These are phyloP conservation scores for Malus hybrid DNA, from an alignment of 331 rosid genomes.

Conservation along the genomic window DNA sequence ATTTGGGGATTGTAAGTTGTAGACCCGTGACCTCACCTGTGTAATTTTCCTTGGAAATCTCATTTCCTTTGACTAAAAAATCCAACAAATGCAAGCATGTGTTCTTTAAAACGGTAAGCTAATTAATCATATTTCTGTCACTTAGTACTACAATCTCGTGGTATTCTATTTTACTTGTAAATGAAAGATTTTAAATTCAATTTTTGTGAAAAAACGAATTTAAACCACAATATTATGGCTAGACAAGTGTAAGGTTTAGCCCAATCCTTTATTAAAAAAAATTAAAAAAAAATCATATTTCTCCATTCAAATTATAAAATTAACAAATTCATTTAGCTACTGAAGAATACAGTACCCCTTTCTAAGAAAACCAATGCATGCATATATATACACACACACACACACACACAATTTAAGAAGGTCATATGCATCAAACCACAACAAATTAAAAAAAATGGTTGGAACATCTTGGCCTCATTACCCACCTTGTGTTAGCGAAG, in stretches of 20 bases:
- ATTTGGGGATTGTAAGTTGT: too few relatives aligned
- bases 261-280: too few relatives aligned
- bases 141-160: rapidly evolving
- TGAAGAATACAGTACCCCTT: neutral
- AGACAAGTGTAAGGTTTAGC: rapidly evolving
- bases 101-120: neutral
- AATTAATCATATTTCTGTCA: neutral
- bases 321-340: neutral
- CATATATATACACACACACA: too few relatives aligned
- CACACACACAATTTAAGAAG: neutral
- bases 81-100: neutral
- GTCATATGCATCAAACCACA: neutral
- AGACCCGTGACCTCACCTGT: too few relatives aligned
- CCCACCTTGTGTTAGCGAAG: neutral
- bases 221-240: too few relatives aligned
- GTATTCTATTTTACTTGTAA: too few relatives aligned
- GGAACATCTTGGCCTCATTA: neutral
- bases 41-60: neutral
- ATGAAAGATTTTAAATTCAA: too few relatives aligned
- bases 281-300: neutral
- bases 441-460: neutral
- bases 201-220: too few relatives aligned
- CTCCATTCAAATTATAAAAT: neutral
- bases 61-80: neutral
- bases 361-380: neutral